phyloP scores from a whole-genome alignment of 2,329 filamentous ascomycete genomes.

The Huntiella omanensis region DNA sequence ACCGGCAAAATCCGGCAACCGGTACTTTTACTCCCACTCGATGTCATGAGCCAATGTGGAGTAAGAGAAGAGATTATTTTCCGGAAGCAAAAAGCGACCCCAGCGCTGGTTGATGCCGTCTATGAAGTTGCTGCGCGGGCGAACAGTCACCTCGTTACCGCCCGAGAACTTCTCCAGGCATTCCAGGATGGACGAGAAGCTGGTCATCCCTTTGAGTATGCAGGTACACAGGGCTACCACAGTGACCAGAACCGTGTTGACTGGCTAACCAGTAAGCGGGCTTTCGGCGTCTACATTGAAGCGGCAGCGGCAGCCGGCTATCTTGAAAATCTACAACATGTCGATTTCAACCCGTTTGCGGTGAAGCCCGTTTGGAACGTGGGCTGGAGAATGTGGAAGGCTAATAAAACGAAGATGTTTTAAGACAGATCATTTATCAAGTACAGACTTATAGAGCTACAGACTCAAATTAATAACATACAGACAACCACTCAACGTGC shows the following conservation, averaged over 20 bases:
- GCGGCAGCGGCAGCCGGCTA: slow-evolving; percentile 62
- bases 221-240: slow-evolving; percentile 44
- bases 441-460: too few relatives aligned
- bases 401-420: slow-evolving; percentile 24
- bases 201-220: slow-evolving; percentile 76
- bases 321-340: slow-evolving; percentile 55
- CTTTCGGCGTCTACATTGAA: slow-evolving; percentile 66
- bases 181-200: slow-evolving; percentile 53
- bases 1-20: slow-evolving; percentile 21
- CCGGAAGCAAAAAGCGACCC: slow-evolving; percentile 56
- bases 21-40: slow-evolving; percentile 60
- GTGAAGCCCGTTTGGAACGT: slow-evolving; percentile 56
- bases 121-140: slow-evolving; percentile 85
- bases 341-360: slow-evolving; percentile 68
- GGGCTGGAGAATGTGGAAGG: slow-evolving; percentile 53
- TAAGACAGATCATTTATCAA: neutral
- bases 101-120: slow-evolving; percentile 70
- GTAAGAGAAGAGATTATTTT: slow-evolving; percentile 83
- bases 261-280: slow-evolving; percentile 30
- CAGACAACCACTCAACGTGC: too few relatives aligned
- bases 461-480: too few relatives aligned
- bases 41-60: slow-evolving; percentile 68
- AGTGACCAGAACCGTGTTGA: slow-evolving; percentile 21
- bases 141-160: slow-evolving; percentile 89
- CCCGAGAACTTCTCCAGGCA: slow-evolving; percentile 73